Evolutionary conservation across 306 rosid genomes (phyloP).

Genomic region (Morella rubra): DNA sequence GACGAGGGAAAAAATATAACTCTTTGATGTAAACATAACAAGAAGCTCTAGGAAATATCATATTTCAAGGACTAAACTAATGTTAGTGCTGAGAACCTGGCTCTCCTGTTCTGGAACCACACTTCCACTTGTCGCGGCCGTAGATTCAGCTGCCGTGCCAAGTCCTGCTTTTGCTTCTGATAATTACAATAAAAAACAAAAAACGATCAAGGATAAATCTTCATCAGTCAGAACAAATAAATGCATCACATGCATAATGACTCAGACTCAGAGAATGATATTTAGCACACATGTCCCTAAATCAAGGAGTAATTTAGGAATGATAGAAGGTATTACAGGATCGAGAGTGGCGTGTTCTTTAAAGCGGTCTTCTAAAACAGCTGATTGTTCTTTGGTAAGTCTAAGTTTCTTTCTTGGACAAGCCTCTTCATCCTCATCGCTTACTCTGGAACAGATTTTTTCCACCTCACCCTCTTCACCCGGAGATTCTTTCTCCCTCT

Average conservation of each 20-base stretch:
- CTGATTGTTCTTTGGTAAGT: constrained; percentile 77
- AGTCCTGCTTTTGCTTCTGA: constrained; percentile 81
- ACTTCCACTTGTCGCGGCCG: constrained; percentile 92
- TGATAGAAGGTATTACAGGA: constrained; percentile 44
- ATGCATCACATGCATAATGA: neutral
- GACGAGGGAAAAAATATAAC: neutral
- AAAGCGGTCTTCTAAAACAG: constrained; percentile 63
- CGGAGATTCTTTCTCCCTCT: constrained; percentile 62
- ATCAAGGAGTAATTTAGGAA: neutral
- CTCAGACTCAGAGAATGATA: neutral
- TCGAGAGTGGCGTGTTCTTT: constrained; percentile 64
- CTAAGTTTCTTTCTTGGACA: constrained; percentile 79
- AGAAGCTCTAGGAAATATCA: neutral
- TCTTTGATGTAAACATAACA: neutral
- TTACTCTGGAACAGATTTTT: constrained; percentile 30
- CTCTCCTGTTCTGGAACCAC: constrained; percentile 97
- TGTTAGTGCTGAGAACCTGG: constrained; percentile 48
- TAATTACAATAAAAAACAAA: neutral
- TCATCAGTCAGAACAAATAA: neutral
- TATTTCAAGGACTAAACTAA: neutral
- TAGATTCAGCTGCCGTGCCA: constrained; percentile 66
- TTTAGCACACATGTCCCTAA: neutral
- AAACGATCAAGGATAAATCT: neutral
- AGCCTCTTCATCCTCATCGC: constrained; percentile 45
- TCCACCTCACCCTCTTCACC: constrained; percentile 37